These are phyloP conservation scores for Stevia rebaudiana DNA, from an alignment of 140 eudicot species.

Conservation along the genomic window DNA sequence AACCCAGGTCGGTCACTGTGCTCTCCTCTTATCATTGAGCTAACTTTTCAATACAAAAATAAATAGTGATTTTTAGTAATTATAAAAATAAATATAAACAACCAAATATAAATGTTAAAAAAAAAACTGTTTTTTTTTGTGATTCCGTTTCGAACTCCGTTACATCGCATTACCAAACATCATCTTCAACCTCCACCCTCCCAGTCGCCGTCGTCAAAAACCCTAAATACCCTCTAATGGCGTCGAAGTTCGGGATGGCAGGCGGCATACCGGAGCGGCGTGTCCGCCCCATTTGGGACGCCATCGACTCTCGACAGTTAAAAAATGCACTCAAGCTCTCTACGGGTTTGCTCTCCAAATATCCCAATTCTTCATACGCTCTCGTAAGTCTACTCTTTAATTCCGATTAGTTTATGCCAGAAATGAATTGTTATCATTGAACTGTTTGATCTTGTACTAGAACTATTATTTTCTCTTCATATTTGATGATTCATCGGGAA, in stretches of 20 bases:
- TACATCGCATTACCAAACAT: neutral
- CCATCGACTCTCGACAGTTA: conserved; percentile 90
- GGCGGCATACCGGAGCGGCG: conserved; percentile 96
- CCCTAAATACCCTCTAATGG: conserved; percentile 37
- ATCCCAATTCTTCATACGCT: conserved; percentile 75
- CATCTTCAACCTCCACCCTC: conserved; percentile 1
- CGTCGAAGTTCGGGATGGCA: conserved; percentile 80
- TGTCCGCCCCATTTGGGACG: conserved; percentile 96
- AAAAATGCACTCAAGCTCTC: conserved; percentile 85
- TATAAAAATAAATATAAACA: too few species aligned
- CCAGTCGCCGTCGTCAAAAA: conserved; percentile 25
- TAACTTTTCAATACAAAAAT: too few species aligned
- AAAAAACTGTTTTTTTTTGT: too few species aligned
- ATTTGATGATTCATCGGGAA: too few species aligned
- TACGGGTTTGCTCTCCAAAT: conserved; percentile 58
- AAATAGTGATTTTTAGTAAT: too few species aligned
- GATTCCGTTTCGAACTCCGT: too few species aligned
- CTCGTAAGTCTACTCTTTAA: conserved; percentile 49
- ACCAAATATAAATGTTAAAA: too few species aligned
- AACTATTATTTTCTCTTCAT: too few species aligned
- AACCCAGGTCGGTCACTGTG: too few species aligned
- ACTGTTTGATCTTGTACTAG: too few species aligned
- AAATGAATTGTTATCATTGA: too few species aligned
- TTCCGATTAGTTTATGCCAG: neutral
- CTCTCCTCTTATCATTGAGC: too few species aligned